phyloP scores from a whole-genome alignment of 192 early-diverging fungal species.

The Radiomyces spectabilis region DNA sequence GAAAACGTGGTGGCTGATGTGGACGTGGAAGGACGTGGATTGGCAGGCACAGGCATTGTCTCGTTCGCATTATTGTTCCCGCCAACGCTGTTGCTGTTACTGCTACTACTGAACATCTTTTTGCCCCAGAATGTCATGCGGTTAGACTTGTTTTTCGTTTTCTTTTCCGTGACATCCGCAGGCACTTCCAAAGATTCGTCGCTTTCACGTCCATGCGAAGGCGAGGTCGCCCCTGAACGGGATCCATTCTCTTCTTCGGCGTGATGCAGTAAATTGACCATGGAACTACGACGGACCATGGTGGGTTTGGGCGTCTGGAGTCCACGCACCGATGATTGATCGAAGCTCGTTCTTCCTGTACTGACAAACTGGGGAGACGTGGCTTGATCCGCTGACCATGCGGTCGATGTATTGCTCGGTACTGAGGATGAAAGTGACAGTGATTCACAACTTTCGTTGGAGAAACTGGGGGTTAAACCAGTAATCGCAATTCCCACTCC shows the following conservation, averaged over 20 bases:
- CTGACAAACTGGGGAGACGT: no score
- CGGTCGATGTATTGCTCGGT: background rate
- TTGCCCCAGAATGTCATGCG: conserved; percentile 30
- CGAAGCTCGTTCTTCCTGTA: no score
- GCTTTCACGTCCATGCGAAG: background rate
- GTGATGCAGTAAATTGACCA: conserved; percentile 7
- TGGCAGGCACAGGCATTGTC: background rate
- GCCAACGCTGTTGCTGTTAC: background rate
- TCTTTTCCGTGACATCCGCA: conserved; percentile 8
- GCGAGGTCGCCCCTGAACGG: background rate
- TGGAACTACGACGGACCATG: conserved; percentile 18
- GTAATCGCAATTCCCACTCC: no score
- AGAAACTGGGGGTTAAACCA: no score
- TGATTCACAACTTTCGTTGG: background rate
- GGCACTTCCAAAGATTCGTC: background rate
- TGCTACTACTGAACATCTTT: conserved; percentile 20
- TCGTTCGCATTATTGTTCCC: no score
- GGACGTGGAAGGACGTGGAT: conserved; percentile 4
- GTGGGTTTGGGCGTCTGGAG: no score
- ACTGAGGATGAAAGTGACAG: background rate
- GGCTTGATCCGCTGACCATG: background rate
- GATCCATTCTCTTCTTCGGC: background rate
- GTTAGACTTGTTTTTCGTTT: conserved; percentile 18
- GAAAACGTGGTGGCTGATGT: background rate
- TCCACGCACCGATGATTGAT: no score